Evolutionary conservation across 352 stramenopile species (phyloP), one percentile per base, ranked within the genome.

Genomic region (Pythium periplocum): DNA sequence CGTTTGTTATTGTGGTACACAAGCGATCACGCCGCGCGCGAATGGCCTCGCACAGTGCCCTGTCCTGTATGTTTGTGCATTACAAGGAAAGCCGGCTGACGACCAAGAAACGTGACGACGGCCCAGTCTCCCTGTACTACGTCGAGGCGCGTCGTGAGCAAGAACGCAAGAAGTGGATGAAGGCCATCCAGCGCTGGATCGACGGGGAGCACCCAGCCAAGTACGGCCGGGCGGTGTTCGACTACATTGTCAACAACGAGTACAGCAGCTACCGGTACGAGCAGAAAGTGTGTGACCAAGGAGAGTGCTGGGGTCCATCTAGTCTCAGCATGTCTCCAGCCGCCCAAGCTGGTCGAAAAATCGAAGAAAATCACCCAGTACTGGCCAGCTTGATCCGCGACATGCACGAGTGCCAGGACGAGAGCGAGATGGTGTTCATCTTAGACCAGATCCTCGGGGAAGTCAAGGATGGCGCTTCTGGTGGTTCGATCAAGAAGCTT

Each of bases 391-490:
- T 93, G 50, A 75, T 93, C 36, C 78, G 83, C 4, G 80, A 91
- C 45, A 71, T 93, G 65, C 51, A 91, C 59, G 81, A 84, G 54
- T 89, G 76, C 49, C 69, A 82, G 40, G 62, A 80, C 17, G 76
- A 83, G 47, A 72, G 88, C 54, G 83, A 90, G 47, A 85, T 93
- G 75, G 78, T 93, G 42, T 90, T 88, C 59, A 87, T 93, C 38
- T 48, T 93, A 42, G 83, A 93, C 54, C 83, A 91, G 56, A 69
- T 93, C 17, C 50, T 91, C 32, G 80, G 80, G 4, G 83, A 93
- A 69, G 78, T 91, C 32, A 66, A 79, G 39, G 76, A 91, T 43
- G 83, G 76, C 6, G 72, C 76, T 0, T 73, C 57, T 45, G 87
- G 67, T 45, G 60, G 69, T 1, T 80, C 74, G 53, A 75, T 92